These are phyloP conservation scores for Magnusiomyces sp. DNA, from an alignment of 1,139 yeast species.

Conservation along the genomic window DNA sequence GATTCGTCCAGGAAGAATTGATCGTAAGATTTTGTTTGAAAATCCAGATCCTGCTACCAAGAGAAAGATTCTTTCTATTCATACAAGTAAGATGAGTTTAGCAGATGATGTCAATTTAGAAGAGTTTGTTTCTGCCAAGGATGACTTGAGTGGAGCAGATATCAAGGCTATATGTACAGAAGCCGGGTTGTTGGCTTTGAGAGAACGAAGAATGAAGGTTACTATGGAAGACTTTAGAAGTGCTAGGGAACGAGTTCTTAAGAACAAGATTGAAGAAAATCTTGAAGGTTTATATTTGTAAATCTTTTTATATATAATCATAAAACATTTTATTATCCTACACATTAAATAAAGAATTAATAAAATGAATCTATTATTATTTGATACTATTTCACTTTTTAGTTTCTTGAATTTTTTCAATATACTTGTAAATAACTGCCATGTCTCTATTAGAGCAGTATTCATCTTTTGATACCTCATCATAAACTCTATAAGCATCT, in stretches of 20 bases:
- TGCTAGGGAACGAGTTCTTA: constrained; percentile 94
- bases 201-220: constrained; percentile 98
- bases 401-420: constrained; percentile 15
- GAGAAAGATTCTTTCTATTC: constrained; percentile 87
- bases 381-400: not conserved
- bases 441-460: constrained; percentile 27
- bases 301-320: not conserved
- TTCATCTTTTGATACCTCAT: constrained; percentile 21
- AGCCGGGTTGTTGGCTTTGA: constrained; percentile 89
- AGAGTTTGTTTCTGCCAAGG: constrained; percentile 83
- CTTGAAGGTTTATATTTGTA: constrained; percentile 89
- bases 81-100: constrained; percentile 90
- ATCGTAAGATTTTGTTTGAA: constrained; percentile 92
- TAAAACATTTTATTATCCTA: too few relatives aligned
- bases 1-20: constrained; percentile 98
- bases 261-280: constrained; percentile 95
- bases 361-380: too few relatives aligned
- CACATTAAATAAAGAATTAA: too few relatives aligned
- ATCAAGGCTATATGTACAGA: constrained; percentile 97
- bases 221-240: constrained; percentile 89
- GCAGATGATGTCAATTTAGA: constrained; percentile 84
- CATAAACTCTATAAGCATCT: constrained; percentile 26
- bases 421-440: constrained; percentile 28
- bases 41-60: constrained; percentile 91
- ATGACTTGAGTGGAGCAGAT: constrained; percentile 96